Conservation (phyloP, 1,139 yeast genomes). For the Diutina scorzettiae region DNA sequence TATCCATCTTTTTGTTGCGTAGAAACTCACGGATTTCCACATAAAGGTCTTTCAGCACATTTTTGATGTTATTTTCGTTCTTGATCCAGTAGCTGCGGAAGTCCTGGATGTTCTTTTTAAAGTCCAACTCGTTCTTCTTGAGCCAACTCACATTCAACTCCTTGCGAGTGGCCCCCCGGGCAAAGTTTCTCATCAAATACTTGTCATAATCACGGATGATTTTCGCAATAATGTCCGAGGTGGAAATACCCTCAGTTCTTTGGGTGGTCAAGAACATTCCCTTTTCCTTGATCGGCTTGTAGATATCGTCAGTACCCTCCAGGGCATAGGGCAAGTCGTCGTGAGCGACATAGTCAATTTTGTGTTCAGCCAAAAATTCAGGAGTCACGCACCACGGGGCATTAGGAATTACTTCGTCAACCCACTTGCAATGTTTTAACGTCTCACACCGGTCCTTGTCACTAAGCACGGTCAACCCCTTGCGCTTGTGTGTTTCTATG, state of each 20-base stretch:
- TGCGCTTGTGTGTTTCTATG: constrained; percentile 77
- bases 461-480: constrained; percentile 83
- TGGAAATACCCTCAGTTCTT: constrained; percentile 91
- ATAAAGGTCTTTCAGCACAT: constrained; percentile 69
- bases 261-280: constrained; percentile 93
- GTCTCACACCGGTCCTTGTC: constrained; percentile 87
- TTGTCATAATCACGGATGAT: constrained; percentile 93
- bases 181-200: constrained; percentile 91
- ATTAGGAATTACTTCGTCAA: constrained; percentile 85
- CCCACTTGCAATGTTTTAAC: constrained; percentile 87
- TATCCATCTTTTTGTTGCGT: constrained; percentile 38
- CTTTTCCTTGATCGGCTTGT: constrained; percentile 77
- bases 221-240: constrained; percentile 90
- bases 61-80: constrained; percentile 56
- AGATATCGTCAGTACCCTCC: constrained; percentile 78
- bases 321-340: constrained; percentile 94
- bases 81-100: constrained; percentile 78
- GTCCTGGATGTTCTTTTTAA: constrained; percentile 80
- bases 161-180: constrained; percentile 93
- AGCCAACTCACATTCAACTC: constrained; percentile 95
- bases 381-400: constrained; percentile 96
- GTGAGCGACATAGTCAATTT: constrained; percentile 93
- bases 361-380: constrained; percentile 64
- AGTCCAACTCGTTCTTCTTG: constrained; percentile 89
- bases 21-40: constrained; percentile 72